Conservation (phyloP, 441 rosid species). For the Arabidopsis lyrata region DNA sequence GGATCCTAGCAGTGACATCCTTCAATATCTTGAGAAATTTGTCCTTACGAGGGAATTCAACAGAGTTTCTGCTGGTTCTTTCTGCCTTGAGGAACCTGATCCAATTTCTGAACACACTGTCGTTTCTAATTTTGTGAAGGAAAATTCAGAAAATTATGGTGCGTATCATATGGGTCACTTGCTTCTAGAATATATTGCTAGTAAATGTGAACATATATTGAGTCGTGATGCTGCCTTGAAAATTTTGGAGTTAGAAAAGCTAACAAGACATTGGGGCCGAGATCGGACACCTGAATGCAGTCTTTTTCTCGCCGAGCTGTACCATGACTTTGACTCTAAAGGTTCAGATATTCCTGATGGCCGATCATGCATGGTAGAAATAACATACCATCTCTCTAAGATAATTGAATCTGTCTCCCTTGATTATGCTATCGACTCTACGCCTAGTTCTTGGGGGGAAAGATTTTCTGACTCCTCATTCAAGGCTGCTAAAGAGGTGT, state of each 20-base stretch:
- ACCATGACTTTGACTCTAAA: constrained; percentile 73
- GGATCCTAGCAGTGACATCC: constrained; percentile 70
- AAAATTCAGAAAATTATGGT: constrained; percentile 81
- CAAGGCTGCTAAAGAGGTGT: constrained; percentile 45
- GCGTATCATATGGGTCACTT: constrained; percentile 93
- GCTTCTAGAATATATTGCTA: constrained; percentile 80
- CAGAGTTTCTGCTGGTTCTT: constrained; percentile 48
- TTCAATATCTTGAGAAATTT: constrained; percentile 83
- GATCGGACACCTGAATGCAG: constrained; percentile 90
- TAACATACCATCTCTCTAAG: constrained; percentile 91
- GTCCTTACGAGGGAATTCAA: constrained; percentile 48
- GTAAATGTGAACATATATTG: constrained; percentile 49
- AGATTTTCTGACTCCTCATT: constrained; percentile 45
- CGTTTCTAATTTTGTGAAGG: constrained; percentile 66
- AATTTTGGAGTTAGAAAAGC: constrained; percentile 84
- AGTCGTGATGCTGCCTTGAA: constrained; percentile 66
- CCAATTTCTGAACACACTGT: constrained; percentile 57
- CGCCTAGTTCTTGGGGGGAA: constrained; percentile 47
- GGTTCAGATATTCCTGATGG: constrained; percentile 59
- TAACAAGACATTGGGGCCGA: constrained; percentile 86
- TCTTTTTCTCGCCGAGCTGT: constrained; percentile 95
- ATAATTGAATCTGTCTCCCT: constrained; percentile 90
- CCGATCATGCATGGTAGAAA: constrained; percentile 70
- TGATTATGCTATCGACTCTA: constrained; percentile 57
- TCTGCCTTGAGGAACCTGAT: constrained; percentile 52